Conservation (phyloP, 164 flowering plant species). For the Kingdonia uniflora region DNA sequence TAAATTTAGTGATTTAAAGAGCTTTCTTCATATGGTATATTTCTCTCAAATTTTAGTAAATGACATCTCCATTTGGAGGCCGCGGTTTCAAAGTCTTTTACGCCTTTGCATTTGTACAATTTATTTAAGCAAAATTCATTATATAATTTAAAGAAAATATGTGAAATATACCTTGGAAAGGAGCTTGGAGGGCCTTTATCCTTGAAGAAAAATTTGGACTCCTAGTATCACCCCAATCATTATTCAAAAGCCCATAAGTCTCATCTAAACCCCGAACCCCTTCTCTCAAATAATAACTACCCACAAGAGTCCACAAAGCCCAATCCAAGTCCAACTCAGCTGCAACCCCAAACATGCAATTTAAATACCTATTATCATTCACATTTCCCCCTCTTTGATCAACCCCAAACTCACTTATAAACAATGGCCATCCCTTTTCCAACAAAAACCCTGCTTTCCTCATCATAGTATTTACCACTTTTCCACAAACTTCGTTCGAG, state of each 20-base stretch:
- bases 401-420: conserved; percentile 69
- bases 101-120: too few species aligned
- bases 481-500: conserved; percentile 57
- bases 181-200: conserved; percentile 16
- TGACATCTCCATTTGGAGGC: too few species aligned
- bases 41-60: too few species aligned
- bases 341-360: conserved; percentile 56
- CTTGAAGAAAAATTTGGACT: conserved; percentile 39
- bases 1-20: too few species aligned
- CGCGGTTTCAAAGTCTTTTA: too few species aligned
- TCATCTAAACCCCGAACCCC: conserved; percentile 53
- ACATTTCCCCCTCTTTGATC: conserved; percentile 57
- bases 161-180: not conserved
- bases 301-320: conserved; percentile 64
- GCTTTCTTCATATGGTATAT: too few species aligned
- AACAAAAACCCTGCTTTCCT: conserved; percentile 36
- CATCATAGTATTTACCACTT: conserved; percentile 25
- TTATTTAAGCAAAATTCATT: too few species aligned
- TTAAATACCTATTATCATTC: conserved; percentile 65
- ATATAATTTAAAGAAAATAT: too few species aligned
- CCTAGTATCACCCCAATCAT: conserved; percentile 41
- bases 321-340: conserved; percentile 73
- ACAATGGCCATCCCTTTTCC: conserved; percentile 56
- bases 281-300: conserved; percentile 64
- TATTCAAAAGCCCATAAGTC: conserved; percentile 42